phyloP scores from a whole-genome alignment of 257 asterid species.

The Avicennia marina region DNA sequence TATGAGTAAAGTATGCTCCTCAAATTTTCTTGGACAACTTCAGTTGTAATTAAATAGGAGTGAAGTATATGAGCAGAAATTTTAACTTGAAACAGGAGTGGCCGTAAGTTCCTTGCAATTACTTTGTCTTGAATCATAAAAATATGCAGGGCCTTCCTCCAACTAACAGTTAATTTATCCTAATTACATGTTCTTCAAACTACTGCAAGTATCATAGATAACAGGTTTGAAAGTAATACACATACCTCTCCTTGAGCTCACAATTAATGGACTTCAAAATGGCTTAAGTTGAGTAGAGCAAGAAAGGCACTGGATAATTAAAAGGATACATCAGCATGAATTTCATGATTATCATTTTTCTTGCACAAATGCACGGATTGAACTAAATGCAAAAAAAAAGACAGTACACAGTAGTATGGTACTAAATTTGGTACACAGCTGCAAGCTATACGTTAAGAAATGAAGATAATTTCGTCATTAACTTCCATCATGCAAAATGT shows the following conservation, averaged over 20 bases:
- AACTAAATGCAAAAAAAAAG: neutral
- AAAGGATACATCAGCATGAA: constrained; percentile 8
- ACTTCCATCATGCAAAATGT: neutral
- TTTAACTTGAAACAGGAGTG: too few relatives aligned
- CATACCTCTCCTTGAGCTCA: constrained; percentile 18
- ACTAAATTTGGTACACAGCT: neutral
- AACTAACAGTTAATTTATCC: neutral
- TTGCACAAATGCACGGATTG: neutral
- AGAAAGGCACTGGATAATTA: constrained; percentile 43
- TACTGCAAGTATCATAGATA: neutral
- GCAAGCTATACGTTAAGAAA: neutral
- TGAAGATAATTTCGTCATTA: neutral
- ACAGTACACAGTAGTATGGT: neutral
- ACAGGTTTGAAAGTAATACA: constrained; percentile 2
- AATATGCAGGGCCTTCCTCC: neutral
- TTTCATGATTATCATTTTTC: neutral
- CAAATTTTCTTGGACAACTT: too few relatives aligned
- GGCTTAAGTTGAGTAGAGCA: constrained; percentile 37
- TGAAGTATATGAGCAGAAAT: too few relatives aligned
- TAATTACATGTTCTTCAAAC: neutral
- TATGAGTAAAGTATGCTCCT: too few relatives aligned
- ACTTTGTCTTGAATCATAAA: too few relatives aligned
- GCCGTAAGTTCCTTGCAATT: too few relatives aligned
- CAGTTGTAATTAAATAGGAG: too few relatives aligned
- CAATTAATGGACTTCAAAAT: neutral